Evolutionary conservation across 352 stramenopile genomes (phyloP), one percentile per base, ranked within the genome.

Genomic region (Aphanomyces invadans): DNA sequence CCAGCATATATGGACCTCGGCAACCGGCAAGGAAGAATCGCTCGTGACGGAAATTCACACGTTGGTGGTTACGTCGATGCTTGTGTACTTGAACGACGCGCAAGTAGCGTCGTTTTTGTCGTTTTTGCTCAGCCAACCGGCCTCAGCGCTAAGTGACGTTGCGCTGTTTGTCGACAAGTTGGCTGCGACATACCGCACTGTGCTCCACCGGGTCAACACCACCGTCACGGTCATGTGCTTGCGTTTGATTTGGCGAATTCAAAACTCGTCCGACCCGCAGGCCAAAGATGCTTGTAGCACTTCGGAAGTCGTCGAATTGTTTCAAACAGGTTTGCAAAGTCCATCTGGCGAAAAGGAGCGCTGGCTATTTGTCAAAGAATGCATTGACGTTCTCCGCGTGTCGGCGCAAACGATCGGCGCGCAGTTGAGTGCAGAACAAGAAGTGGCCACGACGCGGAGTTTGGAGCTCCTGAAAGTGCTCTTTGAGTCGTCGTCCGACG

Each of bases 41-140:
- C 65, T 95, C 17, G 77, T 90, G 38, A 76, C 90, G 62, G 86
- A 95, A 70, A 95, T 95, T 29, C 83, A 95, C 68, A 84, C 74
- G 10, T 31, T 95, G 51, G 64, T 95, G 33, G 88, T 95, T 28
- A 60, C 82, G 12, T 90, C 77, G 9, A 74, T 92, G 23, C 32
- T 67, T 10, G 82, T 84, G 17, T 89, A 89, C 67, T 65, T 95
- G 32, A 84, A 78, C 23, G 88, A 88, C 55, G 73, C 79, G 25
- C 70, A 92, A 28, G 46, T 95, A 32, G 66, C 89, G 60, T 80
- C 88, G 60, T 71, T 95, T 23, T 71, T 92, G 29, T 74, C 87
- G 69, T 83, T 74, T 48, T 86, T 92, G 53, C 79, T 86, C 44
- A 68, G 70, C 9, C 49, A 57, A n/a, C 44, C 44, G 12, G 29